A percentile compares a stretch with the other conserved stretches of the same genome.
Evolutionary conservation across 2,329 filamentous ascomycete genomes (phyloP).

Genomic region (Neonectria hederae): DNA sequence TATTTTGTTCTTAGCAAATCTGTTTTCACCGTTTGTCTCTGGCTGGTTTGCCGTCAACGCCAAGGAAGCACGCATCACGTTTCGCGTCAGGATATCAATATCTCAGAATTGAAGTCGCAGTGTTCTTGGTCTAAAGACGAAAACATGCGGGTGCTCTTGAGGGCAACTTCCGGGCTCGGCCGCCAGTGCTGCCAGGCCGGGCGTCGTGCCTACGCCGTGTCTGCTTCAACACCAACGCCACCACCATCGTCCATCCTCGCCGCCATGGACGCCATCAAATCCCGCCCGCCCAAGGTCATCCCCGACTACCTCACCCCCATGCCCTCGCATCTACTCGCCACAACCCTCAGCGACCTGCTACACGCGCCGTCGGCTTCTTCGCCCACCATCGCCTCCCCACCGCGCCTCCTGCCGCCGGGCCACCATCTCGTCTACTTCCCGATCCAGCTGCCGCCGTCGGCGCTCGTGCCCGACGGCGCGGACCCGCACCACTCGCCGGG

Average conservation of each 20-base stretch:
- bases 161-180: not conserved
- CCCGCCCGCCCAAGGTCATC: constrained; percentile 48
- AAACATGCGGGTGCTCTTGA: constrained; percentile 15
- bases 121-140: not conserved
- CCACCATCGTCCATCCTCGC: constrained; percentile 22
- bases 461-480: constrained; percentile 83
- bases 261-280: constrained; percentile 37
- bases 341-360: constrained; percentile 68
- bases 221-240: constrained; percentile 11
- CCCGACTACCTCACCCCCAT: constrained; percentile 63
- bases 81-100: not conserved
- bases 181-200: constrained; percentile 17
- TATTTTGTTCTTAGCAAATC: no score
- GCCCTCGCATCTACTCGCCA: constrained; percentile 71
- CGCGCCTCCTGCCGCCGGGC: constrained; percentile 65
- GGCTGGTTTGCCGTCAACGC: not conserved
- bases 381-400: constrained; percentile 35
- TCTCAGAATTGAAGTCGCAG: not conserved
- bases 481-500: constrained; percentile 83
- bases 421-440: constrained; percentile 93
- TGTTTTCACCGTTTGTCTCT: not conserved
- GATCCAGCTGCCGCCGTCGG: constrained; percentile 66
- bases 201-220: constrained; percentile 13
- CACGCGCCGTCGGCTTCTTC: constrained; percentile 33
- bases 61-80: not conserved